Evolutionary conservation across 176 grass and related monocot genomes (phyloP).

Genomic region (Lolium rigidum): DNA sequence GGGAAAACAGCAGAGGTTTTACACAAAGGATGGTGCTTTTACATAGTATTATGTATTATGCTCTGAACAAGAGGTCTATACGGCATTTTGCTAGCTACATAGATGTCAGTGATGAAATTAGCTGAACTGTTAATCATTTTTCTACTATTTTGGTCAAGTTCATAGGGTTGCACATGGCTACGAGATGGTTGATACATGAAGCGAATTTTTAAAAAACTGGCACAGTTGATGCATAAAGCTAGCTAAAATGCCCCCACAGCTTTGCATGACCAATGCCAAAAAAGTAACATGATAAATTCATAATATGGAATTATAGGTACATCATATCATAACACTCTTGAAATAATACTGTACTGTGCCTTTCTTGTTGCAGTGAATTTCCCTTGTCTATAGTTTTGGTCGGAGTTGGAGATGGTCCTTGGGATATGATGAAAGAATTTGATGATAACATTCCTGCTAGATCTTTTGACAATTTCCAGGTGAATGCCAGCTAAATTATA

Average conservation of each 20-base stretch:
- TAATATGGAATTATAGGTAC: slow-evolving; percentile 3
- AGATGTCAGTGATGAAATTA: slow-evolving; percentile 14
- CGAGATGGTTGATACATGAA: not conserved
- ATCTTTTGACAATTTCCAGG: slow-evolving; percentile 80
- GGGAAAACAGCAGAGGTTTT: slow-evolving; percentile 8
- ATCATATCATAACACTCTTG: not conserved
- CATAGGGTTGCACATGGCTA: not conserved
- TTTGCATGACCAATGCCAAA: slow-evolving; percentile 14
- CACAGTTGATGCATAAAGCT: slow-evolving; percentile 5
- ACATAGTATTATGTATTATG: not conserved
- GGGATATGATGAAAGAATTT: slow-evolving; percentile 79
- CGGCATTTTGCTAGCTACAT: not conserved
- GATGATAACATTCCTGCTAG: slow-evolving; percentile 78
- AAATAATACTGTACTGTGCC: slow-evolving; percentile 15
- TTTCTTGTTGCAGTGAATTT: slow-evolving; percentile 55
- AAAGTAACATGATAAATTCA: slow-evolving; percentile 18
- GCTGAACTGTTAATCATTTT: not conserved
- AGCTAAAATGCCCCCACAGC: not conserved
- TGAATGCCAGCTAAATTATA: slow-evolving; percentile 7
- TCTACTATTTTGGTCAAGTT: slow-evolving; percentile 9
- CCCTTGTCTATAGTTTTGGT: slow-evolving; percentile 76
- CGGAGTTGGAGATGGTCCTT: slow-evolving; percentile 77
- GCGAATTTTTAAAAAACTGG: slow-evolving; percentile 9
- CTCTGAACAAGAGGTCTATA: not conserved
- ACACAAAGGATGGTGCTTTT: slow-evolving; percentile 9